These are phyloP conservation scores for Umbellularia californica DNA, from an alignment of 164 flowering plant genomes.

Conservation along the genomic window DNA sequence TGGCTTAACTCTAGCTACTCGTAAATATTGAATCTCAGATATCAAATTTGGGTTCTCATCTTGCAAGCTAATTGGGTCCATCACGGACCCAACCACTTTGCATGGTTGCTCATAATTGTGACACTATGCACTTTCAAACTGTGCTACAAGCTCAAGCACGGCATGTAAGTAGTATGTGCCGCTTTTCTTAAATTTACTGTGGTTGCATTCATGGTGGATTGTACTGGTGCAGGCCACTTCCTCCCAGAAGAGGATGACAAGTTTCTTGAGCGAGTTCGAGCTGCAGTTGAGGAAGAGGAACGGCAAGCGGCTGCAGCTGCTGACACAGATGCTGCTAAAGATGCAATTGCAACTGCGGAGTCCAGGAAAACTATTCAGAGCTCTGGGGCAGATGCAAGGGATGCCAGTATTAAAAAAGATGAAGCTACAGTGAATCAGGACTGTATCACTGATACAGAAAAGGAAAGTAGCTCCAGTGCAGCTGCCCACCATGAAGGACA, in stretches of 20 bases:
- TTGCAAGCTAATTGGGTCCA: too few relatives aligned
- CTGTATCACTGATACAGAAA: slow-evolving; percentile 16
- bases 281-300: slow-evolving; percentile 99
- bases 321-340: slow-evolving; percentile 76
- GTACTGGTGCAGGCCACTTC: slow-evolving; percentile 65
- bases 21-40: too few relatives aligned
- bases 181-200: too few relatives aligned
- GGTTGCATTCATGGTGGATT: slow-evolving; percentile 1
- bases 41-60: too few relatives aligned
- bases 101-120: too few relatives aligned
- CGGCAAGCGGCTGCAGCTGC: slow-evolving; percentile 77
- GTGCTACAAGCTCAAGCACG: too few relatives aligned
- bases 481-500: slow-evolving; percentile 27
- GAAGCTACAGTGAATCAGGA: slow-evolving; percentile 19
- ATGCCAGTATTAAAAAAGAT: slow-evolving; percentile 17
- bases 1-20: too few relatives aligned
- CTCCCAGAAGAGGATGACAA: slow-evolving; percentile 96
- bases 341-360: slow-evolving; percentile 83
- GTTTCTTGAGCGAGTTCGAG: slow-evolving; percentile 85
- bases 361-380: slow-evolving; percentile 42
- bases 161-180: too few relatives aligned
- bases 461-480: slow-evolving; percentile 7
- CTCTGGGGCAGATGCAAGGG: slow-evolving; percentile 23
- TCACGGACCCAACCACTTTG: too few relatives aligned
- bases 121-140: too few relatives aligned